Conservation (phyloP, 2,329 filamentous ascomycete genomes). For the Trichoderma gracile region DNA sequence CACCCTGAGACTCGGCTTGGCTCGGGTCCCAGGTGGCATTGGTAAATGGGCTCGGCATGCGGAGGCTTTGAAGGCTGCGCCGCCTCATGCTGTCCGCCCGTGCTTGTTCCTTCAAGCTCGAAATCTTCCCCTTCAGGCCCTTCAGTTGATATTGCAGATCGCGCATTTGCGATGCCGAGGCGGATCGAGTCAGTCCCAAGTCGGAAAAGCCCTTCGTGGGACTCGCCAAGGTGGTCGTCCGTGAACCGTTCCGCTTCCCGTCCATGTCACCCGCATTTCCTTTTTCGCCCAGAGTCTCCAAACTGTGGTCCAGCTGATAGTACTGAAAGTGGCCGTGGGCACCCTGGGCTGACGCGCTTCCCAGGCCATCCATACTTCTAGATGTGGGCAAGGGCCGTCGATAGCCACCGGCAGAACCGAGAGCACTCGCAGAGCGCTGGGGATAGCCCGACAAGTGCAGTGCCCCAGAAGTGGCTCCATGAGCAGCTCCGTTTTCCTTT, state of each 20-base stretch:
- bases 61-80: conserved; percentile 72
- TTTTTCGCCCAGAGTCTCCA: conserved; percentile 58
- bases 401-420: conserved; percentile 60
- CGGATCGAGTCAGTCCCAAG: conserved; percentile 60
- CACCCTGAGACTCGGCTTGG: conserved; percentile 32
- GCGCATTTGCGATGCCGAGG: conserved; percentile 72
- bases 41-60: conserved; percentile 77
- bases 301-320: conserved; percentile 42
- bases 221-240: conserved; percentile 45
- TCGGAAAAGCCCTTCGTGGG: conserved; percentile 47
- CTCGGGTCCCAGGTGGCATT: conserved; percentile 53
- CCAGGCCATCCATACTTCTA: conserved; percentile 47
- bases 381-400: conserved; percentile 50
- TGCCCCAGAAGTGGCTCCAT: conserved; percentile 26
- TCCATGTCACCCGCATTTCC: conserved; percentile 35
- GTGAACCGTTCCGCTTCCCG: conserved; percentile 37
- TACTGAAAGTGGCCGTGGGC: conserved; percentile 36
- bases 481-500: conserved; percentile 37
- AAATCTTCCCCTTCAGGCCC: conserved; percentile 82
- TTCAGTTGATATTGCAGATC: conserved; percentile 81
- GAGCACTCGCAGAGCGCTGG: conserved; percentile 64
- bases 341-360: conserved; percentile 32
- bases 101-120: conserved; percentile 73
- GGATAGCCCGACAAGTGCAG: conserved; percentile 40
- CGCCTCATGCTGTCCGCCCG: conserved; percentile 77